Evolutionary conservation across 768 basidiomycete species (phyloP).

Genomic region (Auricularia heimuer): DNA sequence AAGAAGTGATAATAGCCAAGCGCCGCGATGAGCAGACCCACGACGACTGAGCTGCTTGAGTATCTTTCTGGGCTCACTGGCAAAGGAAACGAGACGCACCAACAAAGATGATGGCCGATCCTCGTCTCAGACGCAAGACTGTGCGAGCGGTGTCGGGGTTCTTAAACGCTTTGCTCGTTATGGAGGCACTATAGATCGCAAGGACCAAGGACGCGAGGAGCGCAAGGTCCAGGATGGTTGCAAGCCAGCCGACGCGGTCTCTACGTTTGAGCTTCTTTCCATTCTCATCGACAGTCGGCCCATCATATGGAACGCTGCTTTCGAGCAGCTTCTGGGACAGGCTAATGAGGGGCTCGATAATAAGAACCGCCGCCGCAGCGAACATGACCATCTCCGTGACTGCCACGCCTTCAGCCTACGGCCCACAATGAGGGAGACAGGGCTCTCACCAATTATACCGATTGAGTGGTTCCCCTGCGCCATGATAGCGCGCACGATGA

Average conservation of each 20-base stretch:
- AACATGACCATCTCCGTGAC: not conserved
- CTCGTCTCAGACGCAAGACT: not conserved
- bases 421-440: not conserved
- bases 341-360: not conserved
- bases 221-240: not conserved
- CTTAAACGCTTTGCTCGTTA: not conserved
- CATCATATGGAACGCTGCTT: not conserved
- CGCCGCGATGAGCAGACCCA: not conserved
- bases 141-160: not conserved
- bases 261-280: not conserved
- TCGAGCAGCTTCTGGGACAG: not conserved
- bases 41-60: not conserved
- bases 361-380: not conserved
- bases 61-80: not conserved
- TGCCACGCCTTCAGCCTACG: not conserved
- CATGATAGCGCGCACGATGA: not conserved
- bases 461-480: not conserved
- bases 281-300: not conserved
- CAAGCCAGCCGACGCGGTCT: not conserved
- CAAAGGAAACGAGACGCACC: not conserved
- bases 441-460: not conserved
- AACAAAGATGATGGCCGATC: not conserved
- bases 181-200: not conserved
- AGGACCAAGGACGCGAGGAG: not conserved
- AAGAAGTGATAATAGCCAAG: not conserved